A percentile compares a stretch with the other conserved stretches of the same genome.
phyloP scores from a whole-genome alignment of 2,329 filamentous ascomycete species.

The Arthrobotrys sinensis region DNA sequence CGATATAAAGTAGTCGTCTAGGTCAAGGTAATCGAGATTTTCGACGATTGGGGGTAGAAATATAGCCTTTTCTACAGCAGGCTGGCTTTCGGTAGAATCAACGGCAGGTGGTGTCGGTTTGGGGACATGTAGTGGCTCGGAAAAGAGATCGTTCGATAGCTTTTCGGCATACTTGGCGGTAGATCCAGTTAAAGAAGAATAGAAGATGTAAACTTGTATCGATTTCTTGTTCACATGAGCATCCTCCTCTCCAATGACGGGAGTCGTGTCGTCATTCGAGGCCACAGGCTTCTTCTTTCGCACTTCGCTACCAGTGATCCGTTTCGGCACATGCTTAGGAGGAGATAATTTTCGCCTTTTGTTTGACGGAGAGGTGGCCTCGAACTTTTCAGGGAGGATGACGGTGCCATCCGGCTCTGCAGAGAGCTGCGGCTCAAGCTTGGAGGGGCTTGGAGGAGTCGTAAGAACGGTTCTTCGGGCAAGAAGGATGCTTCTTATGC shows the following conservation, averaged over 20 bases:
- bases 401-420: conserved; percentile 51
- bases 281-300: conserved; percentile 62
- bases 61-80: conserved; percentile 63
- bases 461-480: conserved; percentile 14
- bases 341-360: conserved; percentile 46
- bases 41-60: conserved; percentile 76
- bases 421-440: conserved; percentile 55
- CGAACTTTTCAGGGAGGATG: conserved; percentile 52
- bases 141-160: conserved; percentile 75
- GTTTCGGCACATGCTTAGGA: conserved; percentile 67
- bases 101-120: conserved; percentile 38
- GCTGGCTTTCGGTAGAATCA: not conserved
- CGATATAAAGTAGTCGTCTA: conserved; percentile 91
- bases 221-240: conserved; percentile 59
- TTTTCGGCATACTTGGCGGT: conserved; percentile 75
- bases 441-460: conserved; percentile 51
- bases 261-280: conserved; percentile 25
- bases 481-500: conserved; percentile 15
- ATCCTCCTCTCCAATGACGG: conserved; percentile 23
- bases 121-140: conserved; percentile 42
- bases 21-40: conserved; percentile 88
- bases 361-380: conserved; percentile 35
- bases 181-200: conserved; percentile 86
- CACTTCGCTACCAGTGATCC: conserved; percentile 64
- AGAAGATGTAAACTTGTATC: conserved; percentile 86